These are phyloP conservation scores for Tuber borchii DNA, from an alignment of 495 filamentous ascomycete species.

Conservation along the genomic window DNA sequence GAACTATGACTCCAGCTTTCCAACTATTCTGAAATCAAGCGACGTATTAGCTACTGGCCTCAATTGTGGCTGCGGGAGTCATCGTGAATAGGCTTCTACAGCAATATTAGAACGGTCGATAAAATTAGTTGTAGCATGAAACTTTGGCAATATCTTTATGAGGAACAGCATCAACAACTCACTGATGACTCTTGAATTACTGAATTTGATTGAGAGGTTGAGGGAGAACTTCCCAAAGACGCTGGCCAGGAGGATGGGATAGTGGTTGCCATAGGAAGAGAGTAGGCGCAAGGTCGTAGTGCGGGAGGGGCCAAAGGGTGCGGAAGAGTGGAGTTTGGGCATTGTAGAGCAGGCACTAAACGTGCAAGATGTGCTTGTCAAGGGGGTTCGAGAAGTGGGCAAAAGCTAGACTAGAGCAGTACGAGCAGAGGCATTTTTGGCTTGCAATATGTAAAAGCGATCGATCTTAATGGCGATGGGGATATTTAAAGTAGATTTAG, in stretches of 20 bases:
- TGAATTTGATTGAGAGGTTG: conserved; percentile 61
- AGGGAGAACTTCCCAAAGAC: conserved; percentile 61
- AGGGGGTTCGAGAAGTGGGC: conserved; percentile 80
- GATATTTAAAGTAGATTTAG: background rate
- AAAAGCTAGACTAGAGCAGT: conserved; percentile 52
- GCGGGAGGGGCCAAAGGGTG: conserved; percentile 58
- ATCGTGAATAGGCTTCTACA: conserved; percentile 82
- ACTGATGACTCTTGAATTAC: conserved; percentile 75
- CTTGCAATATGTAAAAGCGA: background rate
- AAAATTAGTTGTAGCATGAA: conserved; percentile 73
- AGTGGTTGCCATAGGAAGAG: conserved; percentile 84
- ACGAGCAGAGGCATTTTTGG: conserved; percentile 9
- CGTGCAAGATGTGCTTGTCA: conserved; percentile 85
- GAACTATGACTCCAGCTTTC: conserved; percentile 78
- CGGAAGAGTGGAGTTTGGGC: conserved; percentile 62
- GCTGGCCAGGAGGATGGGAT: conserved; percentile 78
- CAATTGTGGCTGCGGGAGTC: conserved; percentile 83
- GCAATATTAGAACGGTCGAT: conserved; percentile 81
- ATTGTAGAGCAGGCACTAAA: conserved; percentile 81
- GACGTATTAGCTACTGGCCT: conserved; percentile 82
- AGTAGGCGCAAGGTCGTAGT: conserved; percentile 60
- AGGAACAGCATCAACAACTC: conserved; percentile 92
- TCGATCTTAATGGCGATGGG: background rate
- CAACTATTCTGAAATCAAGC: conserved; percentile 51
- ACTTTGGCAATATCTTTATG: conserved; percentile 83